Evolutionary conservation across 2,329 filamentous ascomycete species (phyloP).

Genomic region (Pseudopithomyces maydicus): DNA sequence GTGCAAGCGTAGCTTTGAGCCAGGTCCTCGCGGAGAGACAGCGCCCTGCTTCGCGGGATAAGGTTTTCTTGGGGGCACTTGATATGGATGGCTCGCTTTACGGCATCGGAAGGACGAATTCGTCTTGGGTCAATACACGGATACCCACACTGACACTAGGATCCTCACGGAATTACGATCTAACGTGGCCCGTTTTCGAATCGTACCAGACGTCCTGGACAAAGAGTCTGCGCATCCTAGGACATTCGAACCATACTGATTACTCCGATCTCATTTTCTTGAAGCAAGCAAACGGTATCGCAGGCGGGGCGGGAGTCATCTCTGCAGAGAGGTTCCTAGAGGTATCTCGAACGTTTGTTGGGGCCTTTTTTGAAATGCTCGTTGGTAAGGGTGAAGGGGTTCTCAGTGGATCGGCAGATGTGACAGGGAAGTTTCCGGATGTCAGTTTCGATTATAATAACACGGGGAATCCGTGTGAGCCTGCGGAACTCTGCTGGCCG

Average conservation of each 20-base stretch:
- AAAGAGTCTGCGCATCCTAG: constrained; percentile 11
- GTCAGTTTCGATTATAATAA: constrained; percentile 10
- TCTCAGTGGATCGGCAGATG: background rate
- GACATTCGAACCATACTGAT: constrained; percentile 16
- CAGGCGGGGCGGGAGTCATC: constrained; percentile 10
- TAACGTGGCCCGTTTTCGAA: constrained; percentile 15
- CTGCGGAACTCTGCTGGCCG: background rate
- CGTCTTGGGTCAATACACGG: constrained; percentile 1
- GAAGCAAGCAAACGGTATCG: constrained; percentile 13
- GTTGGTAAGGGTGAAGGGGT: constrained; percentile 4
- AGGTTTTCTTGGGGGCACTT: constrained; percentile 12
- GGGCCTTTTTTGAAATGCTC: constrained; percentile 10
- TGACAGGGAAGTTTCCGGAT: constrained; percentile 6
- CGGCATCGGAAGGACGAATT: constrained; percentile 3
- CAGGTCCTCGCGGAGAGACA: constrained; percentile 13
- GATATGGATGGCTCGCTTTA: constrained; percentile 15
- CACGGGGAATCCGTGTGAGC: constrained; percentile 4
- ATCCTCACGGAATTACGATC: constrained; percentile 7
- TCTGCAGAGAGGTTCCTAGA: constrained; percentile 14
- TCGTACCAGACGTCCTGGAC: constrained; percentile 11
- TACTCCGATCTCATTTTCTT: constrained; percentile 19
- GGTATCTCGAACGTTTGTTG: constrained; percentile 11
- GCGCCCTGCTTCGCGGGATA: background rate
- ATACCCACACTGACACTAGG: constrained; percentile 6
- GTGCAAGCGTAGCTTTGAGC: constrained; percentile 16